Evolutionary conservation across 148 eudicot species (phyloP), one percentile per base, ranked within the genome.

Genomic region (Amaranthus palmeri): DNA sequence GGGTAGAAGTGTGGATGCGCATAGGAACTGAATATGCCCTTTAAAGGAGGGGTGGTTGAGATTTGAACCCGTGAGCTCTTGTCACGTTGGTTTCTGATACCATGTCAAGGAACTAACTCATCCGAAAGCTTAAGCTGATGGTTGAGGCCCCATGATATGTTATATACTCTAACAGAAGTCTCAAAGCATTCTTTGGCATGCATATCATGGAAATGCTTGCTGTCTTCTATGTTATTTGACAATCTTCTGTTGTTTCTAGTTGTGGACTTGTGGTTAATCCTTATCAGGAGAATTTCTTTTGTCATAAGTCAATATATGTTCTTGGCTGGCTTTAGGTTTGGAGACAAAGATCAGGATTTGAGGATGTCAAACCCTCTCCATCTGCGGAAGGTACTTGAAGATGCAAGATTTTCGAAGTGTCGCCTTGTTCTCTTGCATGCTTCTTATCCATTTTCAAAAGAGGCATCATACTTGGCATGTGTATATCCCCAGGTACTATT

Each of bases 381-480:
- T 85, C 90, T 95, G 41, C 96, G 96, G 43, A 77, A 73, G 66
- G 64, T 95, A 78, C 92, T 95, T 54, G 97, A 95, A 76, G 99
- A 95, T 80, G 72, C 85, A 68, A 91, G 93, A 83, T 95, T 88
- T 81, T 76, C 82, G 48, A 82, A 85, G 58, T 80, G 87, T 47
- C 87, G 87, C 65, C 72, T 95, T 61, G 99, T 91, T 57, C 91
- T 95, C 69, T 80, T 95, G 73, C 99, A 95, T 83, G 88, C 99
- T 54, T 91, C 99, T 13, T 92, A 95, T 83, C 99, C 99, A 36
- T 95, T 88, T 62, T 89, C 93, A n/a, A 95, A 82, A 74, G 99
- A 95, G 78, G 99, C 99, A 50, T 95, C 99, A 50, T 90, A 95
- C 71, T 66, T 95, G 77, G 97, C 99, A 57, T 85, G 96, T 15